These are phyloP conservation scores for Cardamine occulta DNA, from an alignment of 345 rosid species.

Conservation along the genomic window DNA sequence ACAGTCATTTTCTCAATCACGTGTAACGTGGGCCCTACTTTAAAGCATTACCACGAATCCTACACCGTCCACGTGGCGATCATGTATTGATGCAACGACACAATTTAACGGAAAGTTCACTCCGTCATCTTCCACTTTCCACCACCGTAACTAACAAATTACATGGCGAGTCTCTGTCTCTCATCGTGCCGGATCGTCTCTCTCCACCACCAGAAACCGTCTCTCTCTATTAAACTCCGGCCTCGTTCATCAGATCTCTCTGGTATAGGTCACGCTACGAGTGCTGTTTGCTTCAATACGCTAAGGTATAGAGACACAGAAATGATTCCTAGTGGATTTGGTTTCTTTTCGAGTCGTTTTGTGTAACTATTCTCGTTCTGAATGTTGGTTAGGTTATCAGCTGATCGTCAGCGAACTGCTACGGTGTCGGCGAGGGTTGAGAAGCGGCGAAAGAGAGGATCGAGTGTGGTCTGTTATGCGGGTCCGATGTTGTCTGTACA, in stretches of 20 bases:
- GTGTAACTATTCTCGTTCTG: constrained; percentile 3
- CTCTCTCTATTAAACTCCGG: constrained; percentile 31
- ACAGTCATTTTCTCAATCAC: not conserved
- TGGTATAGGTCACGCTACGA: constrained; percentile 30
- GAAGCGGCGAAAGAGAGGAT: constrained; percentile 55
- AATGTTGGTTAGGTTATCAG: constrained; percentile 48
- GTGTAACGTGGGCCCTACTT: not conserved
- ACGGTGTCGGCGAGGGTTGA: constrained; percentile 25
- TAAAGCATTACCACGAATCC: not conserved
- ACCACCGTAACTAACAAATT: constrained; percentile 2
- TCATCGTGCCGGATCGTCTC: constrained; percentile 46
- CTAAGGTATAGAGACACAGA: constrained; percentile 46
- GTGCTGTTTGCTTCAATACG: constrained; percentile 57
- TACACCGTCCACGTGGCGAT: constrained; percentile 36
- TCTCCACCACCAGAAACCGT: constrained; percentile 28
- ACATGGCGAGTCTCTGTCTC: constrained; percentile 47
- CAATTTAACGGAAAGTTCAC: constrained; percentile 44
- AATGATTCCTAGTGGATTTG: not conserved
- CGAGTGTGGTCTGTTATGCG: constrained; percentile 64
- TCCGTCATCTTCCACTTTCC: constrained; percentile 25
- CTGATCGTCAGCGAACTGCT: constrained; percentile 37
- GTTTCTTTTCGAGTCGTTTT: not conserved
- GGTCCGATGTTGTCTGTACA: constrained; percentile 51
- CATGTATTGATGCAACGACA: not conserved
- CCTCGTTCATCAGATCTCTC: constrained; percentile 21